Percentiles rank a stretch among this genome's conserved stretches.
These are phyloP conservation scores for Trichoderma reesei DNA, from an alignment of 495 filamentous ascomycete species.

Conservation along the genomic window DNA sequence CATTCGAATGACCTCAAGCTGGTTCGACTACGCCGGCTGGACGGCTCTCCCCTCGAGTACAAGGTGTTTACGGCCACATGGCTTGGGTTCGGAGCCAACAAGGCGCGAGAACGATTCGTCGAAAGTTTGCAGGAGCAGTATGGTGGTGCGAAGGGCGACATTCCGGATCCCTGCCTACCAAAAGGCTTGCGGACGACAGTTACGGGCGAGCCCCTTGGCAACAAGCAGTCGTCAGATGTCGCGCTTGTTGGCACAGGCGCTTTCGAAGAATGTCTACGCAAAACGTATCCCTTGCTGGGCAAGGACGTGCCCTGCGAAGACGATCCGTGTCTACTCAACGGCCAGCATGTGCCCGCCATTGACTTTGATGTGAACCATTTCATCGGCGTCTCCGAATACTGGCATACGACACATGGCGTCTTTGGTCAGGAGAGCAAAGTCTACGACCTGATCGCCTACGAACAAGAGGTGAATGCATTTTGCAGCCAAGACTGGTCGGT, in stretches of 20 bases:
- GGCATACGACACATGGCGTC: conserved; percentile 95
- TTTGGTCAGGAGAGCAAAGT: conserved; percentile 78
- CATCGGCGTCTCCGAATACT: conserved; percentile 95
- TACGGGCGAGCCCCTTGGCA: conserved; percentile 41
- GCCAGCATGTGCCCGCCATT: conserved; percentile 86
- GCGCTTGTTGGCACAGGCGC: conserved; percentile 67
- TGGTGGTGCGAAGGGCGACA: conserved; percentile 46
- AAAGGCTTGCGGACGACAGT: conserved; percentile 60
- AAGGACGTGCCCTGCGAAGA: conserved; percentile 82
- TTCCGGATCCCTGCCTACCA: conserved; percentile 90
- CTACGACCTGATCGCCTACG: conserved; percentile 89
- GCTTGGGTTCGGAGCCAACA: conserved; percentile 91
- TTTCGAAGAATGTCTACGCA: conserved; percentile 75
- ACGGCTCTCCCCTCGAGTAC: conserved; percentile 69
- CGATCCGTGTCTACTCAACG: conserved; percentile 76
- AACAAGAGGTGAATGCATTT: conserved; percentile 72
- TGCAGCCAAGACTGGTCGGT: conserved; percentile 73
- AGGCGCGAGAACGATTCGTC: conserved; percentile 76
- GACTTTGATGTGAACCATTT: conserved; percentile 99
- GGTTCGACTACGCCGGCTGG: conserved; percentile 69
- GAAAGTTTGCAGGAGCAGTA: conserved; percentile 54
- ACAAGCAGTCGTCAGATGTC: conserved; percentile 20
- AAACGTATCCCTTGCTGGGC: conserved; percentile 78
- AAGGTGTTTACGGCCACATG: conserved; percentile 91
- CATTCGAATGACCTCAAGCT: conserved; percentile 86